Evolutionary conservation across 2,329 filamentous ascomycete genomes (phyloP), one percentile per base, ranked within the genome.

Genomic region (Colletotrichum sp.): DNA sequence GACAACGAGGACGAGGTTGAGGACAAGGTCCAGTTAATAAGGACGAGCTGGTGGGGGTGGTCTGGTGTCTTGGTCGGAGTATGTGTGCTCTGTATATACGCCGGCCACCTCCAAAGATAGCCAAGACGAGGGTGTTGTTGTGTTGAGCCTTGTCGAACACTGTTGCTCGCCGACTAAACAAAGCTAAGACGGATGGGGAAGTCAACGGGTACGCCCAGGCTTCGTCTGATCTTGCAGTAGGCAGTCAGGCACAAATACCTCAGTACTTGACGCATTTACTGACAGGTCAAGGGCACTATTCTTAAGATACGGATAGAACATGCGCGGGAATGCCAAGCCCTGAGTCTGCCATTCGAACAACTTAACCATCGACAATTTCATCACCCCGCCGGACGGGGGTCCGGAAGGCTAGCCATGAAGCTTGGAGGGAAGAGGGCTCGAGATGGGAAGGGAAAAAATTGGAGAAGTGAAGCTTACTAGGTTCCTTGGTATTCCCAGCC

Each of bases 391-490:
- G 48, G 43, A 39, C 70, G 13, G 57, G 34, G 72, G 18, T 55
- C 48, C 68, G 61, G 36, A 24, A 63, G n/a, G 43, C 43, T 65
- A 60, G 18, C 18, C 28, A 21, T 36, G 59, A 28, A 65, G 34
- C 39, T 61, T 32, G 13, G 30, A 43, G 48, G 57, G 24, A 34
- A 13, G 26, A 64, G 34, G n/a, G 32, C 34, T 24, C 30, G 64
- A 61, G 64, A 69, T 30, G 26, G 67, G n/a, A 28, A 18, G 28
- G n/a, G 43, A 21, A 52, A 52, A 59, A 73, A 36, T 30, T 68
- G 70, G 64, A 68, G 64, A 73, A 68, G 64, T 73, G 70, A 75
- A 75, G 73, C 73, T 68, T 48, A 72, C 73, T 68, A 68, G 43
- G 73, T 75, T 73, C 32, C 73, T 75, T 75, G 70, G 73, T 67